phyloP scores from a whole-genome alignment of 495 filamentous ascomycete genomes.

The Gamarada debralockiae region DNA sequence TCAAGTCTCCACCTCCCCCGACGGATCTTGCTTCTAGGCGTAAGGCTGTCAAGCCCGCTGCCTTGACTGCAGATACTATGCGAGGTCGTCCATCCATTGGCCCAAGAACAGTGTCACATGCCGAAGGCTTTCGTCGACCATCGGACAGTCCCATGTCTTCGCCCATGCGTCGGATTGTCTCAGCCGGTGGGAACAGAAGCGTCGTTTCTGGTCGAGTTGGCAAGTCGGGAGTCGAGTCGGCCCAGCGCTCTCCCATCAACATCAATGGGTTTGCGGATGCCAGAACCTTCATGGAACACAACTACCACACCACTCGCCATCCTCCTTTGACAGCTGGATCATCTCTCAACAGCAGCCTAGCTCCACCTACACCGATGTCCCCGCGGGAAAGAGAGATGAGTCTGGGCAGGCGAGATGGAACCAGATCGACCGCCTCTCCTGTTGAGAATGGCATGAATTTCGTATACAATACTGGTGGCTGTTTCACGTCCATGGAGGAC shows the following conservation, averaged over 20 bases:
- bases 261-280: slow-evolving; percentile 20
- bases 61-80: slow-evolving; percentile 15
- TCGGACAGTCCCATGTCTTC: slow-evolving; percentile 22
- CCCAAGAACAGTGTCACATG: slow-evolving; percentile 25
- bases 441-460: slow-evolving; percentile 18
- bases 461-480: slow-evolving; percentile 17
- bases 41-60: slow-evolving; percentile 22
- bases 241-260: slow-evolving; percentile 25
- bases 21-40: slow-evolving; percentile 24
- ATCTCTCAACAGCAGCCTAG: slow-evolving; percentile 23
- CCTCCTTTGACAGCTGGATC: slow-evolving; percentile 12
- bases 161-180: slow-evolving; percentile 28
- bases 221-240: slow-evolving; percentile 21
- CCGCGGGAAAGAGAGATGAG: slow-evolving; percentile 24
- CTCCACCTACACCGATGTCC: slow-evolving; percentile 27
- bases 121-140: slow-evolving; percentile 22
- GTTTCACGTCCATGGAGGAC: slow-evolving; percentile 21
- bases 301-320: slow-evolving; percentile 19
- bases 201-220: slow-evolving; percentile 19
- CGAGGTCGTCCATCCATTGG: slow-evolving; percentile 17
- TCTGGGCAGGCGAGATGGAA: slow-evolving; percentile 13
- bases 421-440: slow-evolving; percentile 23
- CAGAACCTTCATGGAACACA: slow-evolving; percentile 19
- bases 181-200: slow-evolving; percentile 24
- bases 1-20: slow-evolving; percentile 25